phyloP scores from a whole-genome alignment of 83 land plant species.

The Larix sibirica region DNA sequence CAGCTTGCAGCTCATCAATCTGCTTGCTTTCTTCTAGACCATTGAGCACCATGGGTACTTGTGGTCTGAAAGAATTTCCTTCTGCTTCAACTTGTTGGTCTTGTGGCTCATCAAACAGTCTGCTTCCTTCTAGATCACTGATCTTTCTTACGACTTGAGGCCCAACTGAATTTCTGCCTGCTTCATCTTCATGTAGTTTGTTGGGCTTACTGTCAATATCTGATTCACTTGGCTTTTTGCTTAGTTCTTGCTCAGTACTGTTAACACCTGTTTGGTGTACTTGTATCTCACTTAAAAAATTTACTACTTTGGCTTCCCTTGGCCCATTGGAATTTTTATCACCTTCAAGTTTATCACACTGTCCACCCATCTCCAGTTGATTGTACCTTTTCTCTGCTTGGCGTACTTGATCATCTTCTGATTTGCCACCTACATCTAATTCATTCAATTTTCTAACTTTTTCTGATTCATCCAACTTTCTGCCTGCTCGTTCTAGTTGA shows the following conservation, averaged over 20 bases:
- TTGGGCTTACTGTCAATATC: background rate
- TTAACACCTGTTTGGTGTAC: no score
- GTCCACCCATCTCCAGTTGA: background rate
- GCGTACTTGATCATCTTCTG: background rate
- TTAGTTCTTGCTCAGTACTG: constrained; percentile 1
- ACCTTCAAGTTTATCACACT: background rate
- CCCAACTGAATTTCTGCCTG: no score
- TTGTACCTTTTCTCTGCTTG: background rate
- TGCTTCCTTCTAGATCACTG: no score
- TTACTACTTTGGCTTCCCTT: no score
- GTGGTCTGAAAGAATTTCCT: no score
- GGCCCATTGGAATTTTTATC: no score
- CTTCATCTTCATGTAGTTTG: background rate
- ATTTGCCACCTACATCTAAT: background rate
- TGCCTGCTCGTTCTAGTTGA: background rate
- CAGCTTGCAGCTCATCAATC: background rate
- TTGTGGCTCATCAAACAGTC: no score
- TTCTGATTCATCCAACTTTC: background rate
- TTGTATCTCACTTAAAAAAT: no score
- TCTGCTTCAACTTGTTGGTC: no score
- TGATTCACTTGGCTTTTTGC: background rate
- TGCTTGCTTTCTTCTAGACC: no score
- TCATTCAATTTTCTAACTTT: background rate
- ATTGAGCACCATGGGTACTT: no score
- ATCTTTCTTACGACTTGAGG: no score